A percentile compares a stretch with the other conserved stretches of the same genome.
Evolutionary conservation across 768 basidiomycete species (phyloP).

Genomic region (Sarcodon aspratus): DNA sequence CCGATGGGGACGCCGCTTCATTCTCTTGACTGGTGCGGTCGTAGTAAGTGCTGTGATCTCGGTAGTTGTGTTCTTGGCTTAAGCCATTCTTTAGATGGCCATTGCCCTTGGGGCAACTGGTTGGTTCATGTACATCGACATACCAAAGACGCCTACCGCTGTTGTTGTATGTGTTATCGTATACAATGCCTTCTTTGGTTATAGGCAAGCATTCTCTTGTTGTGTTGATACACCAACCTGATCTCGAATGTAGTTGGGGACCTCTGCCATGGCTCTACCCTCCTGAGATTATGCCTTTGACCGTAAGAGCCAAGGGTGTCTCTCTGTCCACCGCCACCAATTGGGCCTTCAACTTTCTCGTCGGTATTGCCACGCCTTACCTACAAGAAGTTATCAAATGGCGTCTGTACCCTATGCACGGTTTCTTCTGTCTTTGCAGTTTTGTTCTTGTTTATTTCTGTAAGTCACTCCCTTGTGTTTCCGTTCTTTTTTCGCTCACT

Average conservation of each 20-base stretch:
- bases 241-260: constrained; percentile 48
- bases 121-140: constrained; percentile 90
- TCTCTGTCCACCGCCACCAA: constrained; percentile 88
- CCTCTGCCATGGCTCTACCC: constrained; percentile 84
- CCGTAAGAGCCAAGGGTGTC: constrained; percentile 90
- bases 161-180: constrained; percentile 85
- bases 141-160: constrained; percentile 72
- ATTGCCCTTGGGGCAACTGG: constrained; percentile 70
- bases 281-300: constrained; percentile 89
- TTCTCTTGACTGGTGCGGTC: constrained; percentile 78
- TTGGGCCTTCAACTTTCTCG: constrained; percentile 77
- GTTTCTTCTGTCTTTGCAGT: constrained; percentile 81
- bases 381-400: constrained; percentile 83
- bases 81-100: constrained; percentile 50
- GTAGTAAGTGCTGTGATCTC: constrained; percentile 34
- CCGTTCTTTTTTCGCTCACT: background rate
- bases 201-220: constrained; percentile 29
- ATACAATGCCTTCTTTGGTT: constrained; percentile 92
- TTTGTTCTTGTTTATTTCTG: constrained; percentile 79
- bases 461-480: constrained; percentile 22
- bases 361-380: constrained; percentile 80
- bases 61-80: background rate
- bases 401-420: constrained; percentile 94
- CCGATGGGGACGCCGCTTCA: constrained; percentile 78
- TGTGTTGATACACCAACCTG: constrained; percentile 1